Evolutionary conservation across 2,329 filamentous ascomycete species (phyloP).

Genomic region (Polychaeton citri): DNA sequence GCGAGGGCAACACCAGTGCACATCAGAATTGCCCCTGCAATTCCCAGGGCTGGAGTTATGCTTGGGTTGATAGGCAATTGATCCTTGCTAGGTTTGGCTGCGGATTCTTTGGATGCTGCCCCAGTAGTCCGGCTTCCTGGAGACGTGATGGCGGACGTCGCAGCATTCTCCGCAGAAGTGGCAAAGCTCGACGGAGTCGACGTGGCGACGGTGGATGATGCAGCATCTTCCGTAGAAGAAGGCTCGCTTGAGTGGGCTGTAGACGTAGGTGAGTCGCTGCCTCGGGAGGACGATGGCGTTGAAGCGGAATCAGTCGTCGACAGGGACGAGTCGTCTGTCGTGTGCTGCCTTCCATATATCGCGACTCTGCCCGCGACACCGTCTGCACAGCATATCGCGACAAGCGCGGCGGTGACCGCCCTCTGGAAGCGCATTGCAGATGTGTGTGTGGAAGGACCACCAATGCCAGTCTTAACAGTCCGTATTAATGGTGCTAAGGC

Average conservation of each 20-base stretch:
- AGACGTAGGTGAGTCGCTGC: background rate
- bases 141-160: background rate
- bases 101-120: background rate
- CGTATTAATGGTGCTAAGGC: too few species aligned
- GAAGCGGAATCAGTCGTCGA: background rate
- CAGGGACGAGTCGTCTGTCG: background rate
- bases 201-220: background rate
- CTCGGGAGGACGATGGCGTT: background rate
- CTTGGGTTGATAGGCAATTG: conserved; percentile 56
- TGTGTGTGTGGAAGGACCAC: too few species aligned
- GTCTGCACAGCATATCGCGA: background rate
- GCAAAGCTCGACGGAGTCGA: conserved; percentile 1
- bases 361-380: background rate
- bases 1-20: conserved; percentile 56
- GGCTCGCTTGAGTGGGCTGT: background rate
- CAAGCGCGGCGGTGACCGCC: background rate
- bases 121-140: background rate
- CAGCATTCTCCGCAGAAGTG: background rate
- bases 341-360: background rate
- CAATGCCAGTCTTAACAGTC: too few species aligned
- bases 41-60: conserved; percentile 68
- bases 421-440: background rate
- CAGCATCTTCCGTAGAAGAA: background rate
- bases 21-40: conserved; percentile 66
- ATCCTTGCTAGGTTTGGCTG: conserved; percentile 1